Percentiles rank a stretch among this genome's conserved stretches.
These are phyloP conservation scores for Daphne laureola DNA, from an alignment of 441 rosid genomes.

Conservation along the genomic window DNA sequence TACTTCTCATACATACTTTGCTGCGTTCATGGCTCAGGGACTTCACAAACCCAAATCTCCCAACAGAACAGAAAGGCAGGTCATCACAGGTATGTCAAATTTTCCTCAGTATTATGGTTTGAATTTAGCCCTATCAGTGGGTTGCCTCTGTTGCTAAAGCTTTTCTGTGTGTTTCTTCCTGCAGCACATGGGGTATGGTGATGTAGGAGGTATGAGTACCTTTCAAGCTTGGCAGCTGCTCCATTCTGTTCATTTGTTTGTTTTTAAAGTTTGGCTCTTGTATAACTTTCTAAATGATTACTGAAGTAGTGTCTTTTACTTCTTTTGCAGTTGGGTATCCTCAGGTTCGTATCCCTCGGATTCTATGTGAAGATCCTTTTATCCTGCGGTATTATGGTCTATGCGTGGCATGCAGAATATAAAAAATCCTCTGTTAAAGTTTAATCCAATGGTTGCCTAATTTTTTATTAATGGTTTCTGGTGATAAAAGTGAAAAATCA, in stretches of 20 bases:
- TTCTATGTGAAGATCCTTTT: conserved; percentile 20
- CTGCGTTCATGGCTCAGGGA: conserved; percentile 40
- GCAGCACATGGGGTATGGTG: conserved; percentile 75
- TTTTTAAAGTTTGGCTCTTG: conserved; percentile 7
- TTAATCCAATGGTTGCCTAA: too few species aligned
- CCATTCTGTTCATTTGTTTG: conserved; percentile 3
- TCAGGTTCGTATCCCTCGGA: conserved; percentile 59
- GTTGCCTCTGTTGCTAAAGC: conserved; percentile 13
- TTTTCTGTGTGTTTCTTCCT: conserved; percentile 18
- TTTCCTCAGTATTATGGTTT: conserved; percentile 6
- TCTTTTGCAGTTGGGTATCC: conserved; percentile 72
- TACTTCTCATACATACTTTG: conserved; percentile 8
- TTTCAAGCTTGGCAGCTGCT: conserved; percentile 20
- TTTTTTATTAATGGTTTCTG: too few species aligned
- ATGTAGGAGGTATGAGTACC: conserved; percentile 61
- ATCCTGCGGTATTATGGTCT: conserved; percentile 17
- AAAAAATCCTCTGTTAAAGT: too few species aligned
- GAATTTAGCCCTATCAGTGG: not conserved
- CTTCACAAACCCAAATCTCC: conserved; percentile 86
- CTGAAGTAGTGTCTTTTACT: conserved; percentile 21
- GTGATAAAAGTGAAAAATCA: too few species aligned
- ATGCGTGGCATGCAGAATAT: not conserved
- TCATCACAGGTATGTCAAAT: conserved; percentile 61
- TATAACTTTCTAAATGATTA: not conserved
- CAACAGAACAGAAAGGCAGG: conserved; percentile 88